Evolutionary conservation across 2,329 filamentous ascomycete species (phyloP).

Genomic region (Aspergillus sergii): DNA sequence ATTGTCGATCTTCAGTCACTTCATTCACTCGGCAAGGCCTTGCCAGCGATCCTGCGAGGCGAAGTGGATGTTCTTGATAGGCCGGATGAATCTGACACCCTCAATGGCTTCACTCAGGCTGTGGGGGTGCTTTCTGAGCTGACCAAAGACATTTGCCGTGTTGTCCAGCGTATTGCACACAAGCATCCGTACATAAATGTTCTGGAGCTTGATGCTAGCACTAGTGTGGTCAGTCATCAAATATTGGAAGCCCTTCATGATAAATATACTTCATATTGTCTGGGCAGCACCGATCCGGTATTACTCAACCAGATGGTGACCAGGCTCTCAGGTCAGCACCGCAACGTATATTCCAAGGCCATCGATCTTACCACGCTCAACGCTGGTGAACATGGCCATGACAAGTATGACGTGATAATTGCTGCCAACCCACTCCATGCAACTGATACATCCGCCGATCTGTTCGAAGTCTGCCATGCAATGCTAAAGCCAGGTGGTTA

Average conservation of each 20-base stretch:
- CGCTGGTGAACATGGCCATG: background rate
- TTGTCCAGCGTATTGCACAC: background rate
- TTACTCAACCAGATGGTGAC: background rate
- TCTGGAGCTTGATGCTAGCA: background rate
- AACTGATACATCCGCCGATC: background rate
- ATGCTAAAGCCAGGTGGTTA: conserved; percentile 3
- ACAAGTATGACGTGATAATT: conserved; percentile 1
- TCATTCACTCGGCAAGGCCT: background rate
- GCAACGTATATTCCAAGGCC: background rate
- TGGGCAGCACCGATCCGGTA: background rate
- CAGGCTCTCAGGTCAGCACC: background rate
- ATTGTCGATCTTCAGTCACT: background rate
- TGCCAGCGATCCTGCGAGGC: background rate
- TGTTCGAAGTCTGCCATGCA: background rate
- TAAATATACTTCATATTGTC: background rate
- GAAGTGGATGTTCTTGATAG: background rate
- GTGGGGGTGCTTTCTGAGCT: background rate
- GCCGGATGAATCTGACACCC: background rate
- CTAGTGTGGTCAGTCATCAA: background rate
- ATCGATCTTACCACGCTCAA: background rate
- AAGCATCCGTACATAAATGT: background rate
- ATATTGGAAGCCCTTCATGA: background rate
- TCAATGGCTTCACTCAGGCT: background rate
- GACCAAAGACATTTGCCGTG: background rate
- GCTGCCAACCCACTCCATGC: background rate